Base-by-base conservation (phyloP, 116 monocot species). In the Iris pallida region DNA sequence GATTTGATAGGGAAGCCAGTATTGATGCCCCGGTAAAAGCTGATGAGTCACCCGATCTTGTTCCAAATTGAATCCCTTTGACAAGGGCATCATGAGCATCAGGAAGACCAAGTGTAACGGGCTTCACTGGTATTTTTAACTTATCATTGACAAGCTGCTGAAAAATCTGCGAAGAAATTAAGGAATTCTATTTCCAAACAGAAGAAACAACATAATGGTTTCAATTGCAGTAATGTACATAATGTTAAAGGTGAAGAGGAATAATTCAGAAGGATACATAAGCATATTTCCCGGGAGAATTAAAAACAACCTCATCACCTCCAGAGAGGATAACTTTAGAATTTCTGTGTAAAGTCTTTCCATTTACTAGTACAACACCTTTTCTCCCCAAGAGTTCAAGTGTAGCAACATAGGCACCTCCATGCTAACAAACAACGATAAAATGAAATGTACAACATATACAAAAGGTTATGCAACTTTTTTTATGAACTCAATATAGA, bases 1-100 rank as follows among this genome's bases (percentile, higher is more conserved):
- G 69, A 84, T 84, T 83, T 56, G 87, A 89, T 48, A 92, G 47
- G 48, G 97, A 97, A 51, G 92, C 90, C n/a, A 97, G 69, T 66
- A 97, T 83, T 76, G 92, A 85, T 61, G 92, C 90, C 42, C 93
- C 98, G 71, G 79, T 82, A 69, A 86, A 83, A 71, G 86, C 82
- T 44, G 92, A 85, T 18, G 82, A 63, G 54, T 95, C 91, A 45
- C 84, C 81, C 12, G 78, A 58, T 77, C 80, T 72, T 18, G 78
- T 57, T 57, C 79, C 84, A 55, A 76, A 75, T 20, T 77, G 78
- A 75, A 80, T 47, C 60, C 75, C 86, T 72, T 80, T 86, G 6
- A 64, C 11, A 5, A 63, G 20, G 42, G 53, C 61, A 72, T 66
- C 75, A 11, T 78, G 78, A 53, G 69, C 55, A 57, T 84, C 78